Percentiles rank a stretch among this genome's conserved stretches.
phyloP scores from a whole-genome alignment of 768 basidiomycete genomes.

The Lentinula lateritia region DNA sequence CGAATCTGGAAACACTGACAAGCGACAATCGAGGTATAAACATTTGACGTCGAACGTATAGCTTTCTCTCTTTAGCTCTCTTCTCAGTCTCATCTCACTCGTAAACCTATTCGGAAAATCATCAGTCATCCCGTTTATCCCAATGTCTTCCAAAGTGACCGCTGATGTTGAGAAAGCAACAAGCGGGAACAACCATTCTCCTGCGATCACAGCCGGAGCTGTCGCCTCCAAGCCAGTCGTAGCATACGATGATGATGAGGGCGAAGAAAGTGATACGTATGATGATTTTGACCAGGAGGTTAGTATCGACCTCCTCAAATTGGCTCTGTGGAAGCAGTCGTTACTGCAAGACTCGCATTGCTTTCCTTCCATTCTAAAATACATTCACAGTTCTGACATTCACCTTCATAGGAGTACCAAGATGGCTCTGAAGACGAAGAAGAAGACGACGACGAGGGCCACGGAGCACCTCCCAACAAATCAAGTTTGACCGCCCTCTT shows the following conservation, averaged over 20 bases:
- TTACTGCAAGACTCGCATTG: no score
- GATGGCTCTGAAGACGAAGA: not conserved
- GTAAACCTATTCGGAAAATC: not conserved
- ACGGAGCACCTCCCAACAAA: not conserved
- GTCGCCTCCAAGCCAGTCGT: not conserved
- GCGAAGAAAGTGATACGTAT: conserved; percentile 5
- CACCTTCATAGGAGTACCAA: not conserved
- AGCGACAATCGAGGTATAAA: no score
- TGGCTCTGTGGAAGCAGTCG: not conserved
- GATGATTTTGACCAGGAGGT: conserved; percentile 7
- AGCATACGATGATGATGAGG: not conserved
- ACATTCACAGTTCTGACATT: not conserved
- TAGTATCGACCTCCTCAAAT: not conserved
- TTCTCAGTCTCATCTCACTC: not conserved
- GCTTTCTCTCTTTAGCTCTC: no score
- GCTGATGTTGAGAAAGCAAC: not conserved
- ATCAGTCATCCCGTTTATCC: not conserved
- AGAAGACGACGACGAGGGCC: not conserved
- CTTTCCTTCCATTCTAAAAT: no score
- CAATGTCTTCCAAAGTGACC: not conserved
- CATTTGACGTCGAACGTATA: no score
- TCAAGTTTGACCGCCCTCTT: conserved; percentile 5
- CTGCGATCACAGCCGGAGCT: not conserved
- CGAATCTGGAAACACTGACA: no score
- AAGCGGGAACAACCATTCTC: not conserved